Conservation (phyloP, 352 stramenopile genomes). For the Pythium rhizo-oryzae region DNA sequence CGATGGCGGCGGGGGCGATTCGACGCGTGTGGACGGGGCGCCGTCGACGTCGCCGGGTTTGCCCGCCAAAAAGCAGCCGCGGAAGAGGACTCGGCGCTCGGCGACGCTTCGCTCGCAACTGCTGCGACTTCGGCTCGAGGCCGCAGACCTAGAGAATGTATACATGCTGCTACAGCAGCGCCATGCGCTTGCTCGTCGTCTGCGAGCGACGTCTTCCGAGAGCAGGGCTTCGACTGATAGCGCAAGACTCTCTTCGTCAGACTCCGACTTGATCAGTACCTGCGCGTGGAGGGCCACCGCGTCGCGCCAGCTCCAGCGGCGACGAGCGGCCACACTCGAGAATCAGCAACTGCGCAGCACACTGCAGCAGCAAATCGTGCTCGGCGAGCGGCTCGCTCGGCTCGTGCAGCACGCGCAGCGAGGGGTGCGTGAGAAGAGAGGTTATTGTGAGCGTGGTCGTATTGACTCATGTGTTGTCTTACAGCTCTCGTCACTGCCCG, state of each 20-base stretch:
- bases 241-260: no score
- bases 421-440: neutral
- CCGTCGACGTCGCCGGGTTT: neutral
- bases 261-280: neutral
- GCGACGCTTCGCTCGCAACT: neutral
- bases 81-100: neutral
- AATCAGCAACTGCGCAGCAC: neutral
- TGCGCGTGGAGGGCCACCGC: neutral
- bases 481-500: neutral
- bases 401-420: slow-evolving; percentile 1
- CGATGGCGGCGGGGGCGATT: neutral
- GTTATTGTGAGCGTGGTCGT: no score
- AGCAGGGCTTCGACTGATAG: no score
- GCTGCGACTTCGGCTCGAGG: neutral
- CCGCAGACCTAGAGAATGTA: neutral
- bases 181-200: neutral
- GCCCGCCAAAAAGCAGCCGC: neutral
- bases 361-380: neutral
- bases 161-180: neutral
- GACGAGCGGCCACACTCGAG: neutral
- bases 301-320: neutral
- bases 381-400: neutral
- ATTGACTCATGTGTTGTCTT: neutral
- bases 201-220: neutral
- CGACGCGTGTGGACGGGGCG: neutral